A percentile compares a stretch with the other conserved stretches of the same genome.
Evolutionary conservation across 2,329 filamentous ascomycete genomes (phyloP).

Genomic region (Monosporascus sp.): DNA sequence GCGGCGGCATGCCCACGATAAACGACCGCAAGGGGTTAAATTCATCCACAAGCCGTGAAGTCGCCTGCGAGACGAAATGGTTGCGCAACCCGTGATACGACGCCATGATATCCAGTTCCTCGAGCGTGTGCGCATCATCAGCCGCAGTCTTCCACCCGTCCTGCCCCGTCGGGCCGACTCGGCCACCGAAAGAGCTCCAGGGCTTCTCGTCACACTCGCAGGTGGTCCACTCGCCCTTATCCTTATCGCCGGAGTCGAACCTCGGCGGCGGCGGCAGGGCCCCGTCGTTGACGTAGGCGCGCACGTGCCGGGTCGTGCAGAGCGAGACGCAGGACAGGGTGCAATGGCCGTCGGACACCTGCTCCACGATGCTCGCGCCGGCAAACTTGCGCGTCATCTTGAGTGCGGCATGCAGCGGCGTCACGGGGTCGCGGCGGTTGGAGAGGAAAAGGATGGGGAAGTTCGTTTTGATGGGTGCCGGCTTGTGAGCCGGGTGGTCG

Average conservation of each 20-base stretch:
- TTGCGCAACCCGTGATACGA: slow-evolving; percentile 5
- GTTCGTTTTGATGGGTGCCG: slow-evolving; percentile 33
- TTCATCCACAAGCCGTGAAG: not conserved
- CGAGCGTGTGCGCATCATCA: slow-evolving; percentile 1
- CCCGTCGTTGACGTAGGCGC: slow-evolving; percentile 30
- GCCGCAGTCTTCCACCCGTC: not conserved
- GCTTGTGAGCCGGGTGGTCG: slow-evolving; percentile 23
- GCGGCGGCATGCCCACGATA: not conserved
- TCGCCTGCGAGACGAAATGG: slow-evolving; percentile 1
- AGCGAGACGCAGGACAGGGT: slow-evolving; percentile 27
- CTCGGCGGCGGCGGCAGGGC: slow-evolving; percentile 25
- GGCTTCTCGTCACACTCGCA: slow-evolving; percentile 23
- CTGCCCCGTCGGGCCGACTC: not conserved
- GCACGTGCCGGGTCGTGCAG: slow-evolving; percentile 29
- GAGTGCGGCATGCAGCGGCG: slow-evolving; percentile 43
- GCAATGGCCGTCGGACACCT: slow-evolving; percentile 30
- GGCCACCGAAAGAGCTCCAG: slow-evolving; percentile 14
- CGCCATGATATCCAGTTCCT: slow-evolving; percentile 7
- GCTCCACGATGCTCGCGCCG: slow-evolving; percentile 32
- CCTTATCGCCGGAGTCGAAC: slow-evolving; percentile 12
- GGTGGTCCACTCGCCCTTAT: slow-evolving; percentile 17
- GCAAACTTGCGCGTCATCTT: slow-evolving; percentile 32
- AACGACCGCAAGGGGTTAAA: not conserved
- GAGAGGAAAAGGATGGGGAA: slow-evolving; percentile 53
- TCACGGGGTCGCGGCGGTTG: slow-evolving; percentile 55